Percentiles rank a stretch among this genome's conserved stretches.
Conservation (phyloP, 2,329 filamentous ascomycete species). For the Neurospora sp. region DNA sequence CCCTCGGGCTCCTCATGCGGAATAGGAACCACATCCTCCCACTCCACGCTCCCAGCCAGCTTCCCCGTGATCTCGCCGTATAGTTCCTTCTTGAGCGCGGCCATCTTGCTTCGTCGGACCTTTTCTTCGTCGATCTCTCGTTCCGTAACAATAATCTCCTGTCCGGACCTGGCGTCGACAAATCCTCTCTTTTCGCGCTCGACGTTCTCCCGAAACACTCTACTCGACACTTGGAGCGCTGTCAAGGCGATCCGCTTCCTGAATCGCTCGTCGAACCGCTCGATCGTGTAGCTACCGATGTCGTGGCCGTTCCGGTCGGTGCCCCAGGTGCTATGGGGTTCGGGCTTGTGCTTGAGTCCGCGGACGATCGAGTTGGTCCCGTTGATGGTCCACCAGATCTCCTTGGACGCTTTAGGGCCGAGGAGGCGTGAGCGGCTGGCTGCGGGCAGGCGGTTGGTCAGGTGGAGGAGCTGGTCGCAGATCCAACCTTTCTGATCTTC, state of each 20-base stretch:
- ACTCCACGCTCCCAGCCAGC: constrained; percentile 61
- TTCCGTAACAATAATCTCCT: constrained; percentile 19
- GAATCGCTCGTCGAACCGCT: constrained; percentile 33
- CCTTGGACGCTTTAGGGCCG: constrained; percentile 40
- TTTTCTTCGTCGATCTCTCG: constrained; percentile 38
- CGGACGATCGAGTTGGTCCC: constrained; percentile 42
- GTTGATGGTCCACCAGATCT: constrained; percentile 47
- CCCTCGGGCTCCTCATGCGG: constrained; percentile 73
- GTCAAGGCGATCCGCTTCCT: constrained; percentile 33
- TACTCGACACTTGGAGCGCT: constrained; percentile 33
- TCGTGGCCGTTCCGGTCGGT: constrained; percentile 39
- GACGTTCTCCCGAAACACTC: constrained; percentile 32
- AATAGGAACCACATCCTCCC: constrained; percentile 78
- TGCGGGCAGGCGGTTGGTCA: constrained; percentile 20
- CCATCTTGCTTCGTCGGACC: constrained; percentile 39
- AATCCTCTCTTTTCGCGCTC: constrained; percentile 17
- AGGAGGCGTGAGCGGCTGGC: constrained; percentile 20
- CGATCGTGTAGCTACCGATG: constrained; percentile 36
- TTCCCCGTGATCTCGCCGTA: constrained; percentile 39
- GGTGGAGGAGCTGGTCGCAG: constrained; percentile 32
- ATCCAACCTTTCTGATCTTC: constrained; percentile 40
- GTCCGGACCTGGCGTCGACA: constrained; percentile 12
- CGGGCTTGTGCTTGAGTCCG: constrained; percentile 19
- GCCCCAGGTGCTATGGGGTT: constrained; percentile 32
- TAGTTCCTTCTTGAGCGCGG: constrained; percentile 37